Evolutionary conservation across 1,284 basidiomycete species (phyloP).

Genomic region (Cutaneotrichosporon daszewskae): DNA sequence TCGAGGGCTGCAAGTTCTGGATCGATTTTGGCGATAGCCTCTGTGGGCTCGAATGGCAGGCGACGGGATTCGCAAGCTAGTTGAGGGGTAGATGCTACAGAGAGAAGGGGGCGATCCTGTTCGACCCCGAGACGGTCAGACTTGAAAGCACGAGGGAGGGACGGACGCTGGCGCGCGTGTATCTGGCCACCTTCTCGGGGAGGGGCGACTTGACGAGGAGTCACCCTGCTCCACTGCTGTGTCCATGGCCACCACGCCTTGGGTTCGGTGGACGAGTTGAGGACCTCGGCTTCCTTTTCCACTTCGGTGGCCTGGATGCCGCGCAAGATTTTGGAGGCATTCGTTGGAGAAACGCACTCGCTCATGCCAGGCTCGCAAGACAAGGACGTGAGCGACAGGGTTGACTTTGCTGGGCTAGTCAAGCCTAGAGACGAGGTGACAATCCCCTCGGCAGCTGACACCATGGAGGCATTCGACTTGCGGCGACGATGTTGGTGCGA

Average conservation of each 20-base stretch:
- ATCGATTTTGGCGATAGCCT: constrained; percentile 31
- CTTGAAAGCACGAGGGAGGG: not conserved
- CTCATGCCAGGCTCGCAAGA: constrained; percentile 3
- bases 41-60: constrained; percentile 25
- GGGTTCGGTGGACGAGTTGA: too few species aligned
- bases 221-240: constrained; percentile 12
- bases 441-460: constrained; percentile 13
- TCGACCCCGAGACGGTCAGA: not conserved
- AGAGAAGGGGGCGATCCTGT: constrained; percentile 11
- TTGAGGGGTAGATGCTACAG: constrained; percentile 29
- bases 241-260: constrained; percentile 14
- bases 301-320: too few species aligned
- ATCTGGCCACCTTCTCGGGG: too few species aligned
- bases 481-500: constrained; percentile 1
- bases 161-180: too few species aligned
- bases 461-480: constrained; percentile 14
- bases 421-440: constrained; percentile 8
- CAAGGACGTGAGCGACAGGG: constrained; percentile 17
- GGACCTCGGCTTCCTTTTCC: too few species aligned
- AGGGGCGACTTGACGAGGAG: not conserved
- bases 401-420: constrained; percentile 23
- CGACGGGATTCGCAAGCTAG: constrained; percentile 2
- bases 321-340: constrained; percentile 5
- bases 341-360: too few species aligned
- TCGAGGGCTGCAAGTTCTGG: constrained; percentile 37